These are phyloP conservation scores for Vachellia collinsii DNA, from an alignment of 306 rosid species.

Conservation along the genomic window DNA sequence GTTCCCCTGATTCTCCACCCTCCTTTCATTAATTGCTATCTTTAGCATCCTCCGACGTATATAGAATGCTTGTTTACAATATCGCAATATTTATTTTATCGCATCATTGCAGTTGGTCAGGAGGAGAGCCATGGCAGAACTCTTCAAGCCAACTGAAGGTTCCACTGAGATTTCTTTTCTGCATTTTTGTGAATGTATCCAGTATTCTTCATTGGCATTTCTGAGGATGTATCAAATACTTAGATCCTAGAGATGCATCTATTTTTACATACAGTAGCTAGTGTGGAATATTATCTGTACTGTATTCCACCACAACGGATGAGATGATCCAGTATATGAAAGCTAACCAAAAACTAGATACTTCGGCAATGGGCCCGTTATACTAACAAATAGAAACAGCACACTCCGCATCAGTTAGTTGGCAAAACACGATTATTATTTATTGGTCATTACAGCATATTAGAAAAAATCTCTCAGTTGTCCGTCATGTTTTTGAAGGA, in stretches of 20 bases:
- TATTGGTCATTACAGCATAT: neutral
- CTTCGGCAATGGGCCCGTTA: neutral
- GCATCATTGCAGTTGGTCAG: constrained; percentile 57
- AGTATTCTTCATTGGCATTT: neutral
- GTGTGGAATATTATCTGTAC: constrained; percentile 35
- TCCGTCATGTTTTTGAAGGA: neutral
- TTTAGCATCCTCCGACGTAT: neutral
- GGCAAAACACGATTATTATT: neutral
- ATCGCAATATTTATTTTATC: constrained; percentile 18
- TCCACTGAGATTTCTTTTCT: neutral
- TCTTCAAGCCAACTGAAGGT: constrained; percentile 74
- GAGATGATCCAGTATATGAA: constrained; percentile 22
- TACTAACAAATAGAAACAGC: neutral
- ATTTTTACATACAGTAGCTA: constrained; percentile 24
- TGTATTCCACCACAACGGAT: no score
- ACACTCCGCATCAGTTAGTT: neutral
- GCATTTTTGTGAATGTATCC: neutral
- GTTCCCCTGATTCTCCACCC: neutral
- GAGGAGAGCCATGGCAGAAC: constrained; percentile 67
- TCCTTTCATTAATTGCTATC: constrained; percentile 10
- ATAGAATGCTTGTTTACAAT: neutral
- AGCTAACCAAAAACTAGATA: neutral
- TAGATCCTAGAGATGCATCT: constrained; percentile 33
- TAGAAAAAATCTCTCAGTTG: constrained; percentile 1
- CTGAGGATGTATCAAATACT: constrained; percentile 28